phyloP scores from a whole-genome alignment of 1,284 basidiomycete genomes.

The Cystobasidium sp. region DNA sequence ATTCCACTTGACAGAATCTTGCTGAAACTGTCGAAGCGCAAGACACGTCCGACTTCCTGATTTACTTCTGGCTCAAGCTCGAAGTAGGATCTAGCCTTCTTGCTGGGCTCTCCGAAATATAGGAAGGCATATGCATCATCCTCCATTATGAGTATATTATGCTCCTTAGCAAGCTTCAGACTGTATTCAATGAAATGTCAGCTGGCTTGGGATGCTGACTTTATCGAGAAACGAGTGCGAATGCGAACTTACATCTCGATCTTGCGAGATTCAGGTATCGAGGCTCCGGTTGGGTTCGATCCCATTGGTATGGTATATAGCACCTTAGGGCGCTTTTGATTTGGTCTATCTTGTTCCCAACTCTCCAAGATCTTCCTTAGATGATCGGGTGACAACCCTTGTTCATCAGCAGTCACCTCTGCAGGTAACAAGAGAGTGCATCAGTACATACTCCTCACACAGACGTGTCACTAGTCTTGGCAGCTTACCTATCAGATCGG shows the following conservation, averaged over 20 bases:
- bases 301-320: conserved; percentile 73
- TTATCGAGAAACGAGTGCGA: not conserved
- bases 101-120: conserved; percentile 62
- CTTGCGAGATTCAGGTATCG: conserved; percentile 51
- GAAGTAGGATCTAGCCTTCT: conserved; percentile 72
- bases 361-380: conserved; percentile 71
- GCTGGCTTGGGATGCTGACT: not conserved
- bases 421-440: not conserved
- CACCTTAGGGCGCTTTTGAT: conserved; percentile 74
- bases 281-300: conserved; percentile 74
- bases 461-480: not conserved
- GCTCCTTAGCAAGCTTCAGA: conserved; percentile 72
- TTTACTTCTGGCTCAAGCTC: conserved; percentile 65
- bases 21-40: conserved; percentile 85
- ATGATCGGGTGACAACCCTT: conserved; percentile 71
- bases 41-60: conserved; percentile 66
- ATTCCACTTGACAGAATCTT: conserved; percentile 79
- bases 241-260: conserved; percentile 30
- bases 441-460: not conserved
- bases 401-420: conserved; percentile 77
- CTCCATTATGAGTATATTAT: conserved; percentile 84
- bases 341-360: conserved; percentile 67
- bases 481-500: conserved; percentile 68
- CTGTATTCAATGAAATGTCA: conserved; percentile 72
- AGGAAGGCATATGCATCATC: conserved; percentile 82